Evolutionary conservation across 805 yeast species (phyloP).

Genomic region (Candida coleopterorum): DNA sequence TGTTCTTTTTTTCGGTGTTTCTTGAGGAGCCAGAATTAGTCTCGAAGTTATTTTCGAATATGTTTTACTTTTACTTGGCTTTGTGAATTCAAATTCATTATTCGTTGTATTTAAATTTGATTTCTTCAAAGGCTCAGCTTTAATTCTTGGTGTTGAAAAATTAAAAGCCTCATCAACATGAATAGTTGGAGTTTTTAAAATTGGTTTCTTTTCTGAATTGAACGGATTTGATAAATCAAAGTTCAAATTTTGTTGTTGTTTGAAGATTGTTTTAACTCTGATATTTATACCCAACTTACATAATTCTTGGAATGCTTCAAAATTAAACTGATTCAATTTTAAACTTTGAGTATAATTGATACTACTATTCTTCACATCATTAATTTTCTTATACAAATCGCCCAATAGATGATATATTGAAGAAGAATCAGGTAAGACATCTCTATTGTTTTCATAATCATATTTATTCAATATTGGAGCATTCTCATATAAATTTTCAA

Average conservation of each 20-base stretch:
- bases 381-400: conserved; percentile 52
- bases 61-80: conserved; percentile 31
- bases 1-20: conserved; percentile 10
- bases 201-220: conserved; percentile 6
- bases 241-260: conserved; percentile 13
- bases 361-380: conserved; percentile 62
- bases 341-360: conserved; percentile 66
- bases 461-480: conserved; percentile 12
- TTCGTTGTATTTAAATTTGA: conserved; percentile 16
- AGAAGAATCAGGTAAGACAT: conserved; percentile 59
- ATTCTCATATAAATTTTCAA: conserved; percentile 25
- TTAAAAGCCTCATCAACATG: conserved; percentile 25
- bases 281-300: conserved; percentile 69
- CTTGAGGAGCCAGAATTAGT: conserved; percentile 37
- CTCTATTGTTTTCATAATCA: conserved; percentile 37
- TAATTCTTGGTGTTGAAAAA: conserved; percentile 27
- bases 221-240: conserved; percentile 24
- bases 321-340: conserved; percentile 70
- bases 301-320: conserved; percentile 81
- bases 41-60: conserved; percentile 46
- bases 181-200: conserved; percentile 11
- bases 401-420: conserved; percentile 68
- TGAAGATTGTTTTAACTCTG: conserved; percentile 52
- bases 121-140: conserved; percentile 33
- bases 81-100: conserved; percentile 23